These are phyloP conservation scores for Globisporangium cederbergense DNA, from an alignment of 352 stramenopile species.

Conservation along the genomic window DNA sequence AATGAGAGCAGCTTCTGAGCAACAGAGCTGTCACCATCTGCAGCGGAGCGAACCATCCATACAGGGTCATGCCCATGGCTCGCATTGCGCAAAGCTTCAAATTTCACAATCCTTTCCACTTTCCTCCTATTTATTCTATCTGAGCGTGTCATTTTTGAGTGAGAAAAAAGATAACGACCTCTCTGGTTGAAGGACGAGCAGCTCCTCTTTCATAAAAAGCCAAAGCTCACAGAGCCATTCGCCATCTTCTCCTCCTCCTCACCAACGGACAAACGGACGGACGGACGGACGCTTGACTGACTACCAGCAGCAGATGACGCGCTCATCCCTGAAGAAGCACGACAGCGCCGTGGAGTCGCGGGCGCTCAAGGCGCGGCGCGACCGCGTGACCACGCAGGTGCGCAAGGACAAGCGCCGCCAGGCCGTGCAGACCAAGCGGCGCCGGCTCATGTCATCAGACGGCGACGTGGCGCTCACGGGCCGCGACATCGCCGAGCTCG, in stretches of 20 bases:
- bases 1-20: not conserved
- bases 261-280: not conserved
- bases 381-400: constrained; percentile 62
- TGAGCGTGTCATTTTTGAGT: not conserved
- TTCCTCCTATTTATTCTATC: not conserved
- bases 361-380: constrained; percentile 54
- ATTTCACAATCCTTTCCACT: not conserved
- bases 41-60: too few relatives aligned
- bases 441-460: constrained; percentile 50
- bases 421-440: constrained; percentile 65
- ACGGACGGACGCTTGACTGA: not conserved
- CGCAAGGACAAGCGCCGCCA: constrained; percentile 71
- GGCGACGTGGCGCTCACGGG: constrained; percentile 42
- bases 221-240: not conserved
- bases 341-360: constrained; percentile 54
- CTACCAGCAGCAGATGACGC: constrained; percentile 28
- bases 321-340: constrained; percentile 80
- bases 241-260: constrained; percentile 1
- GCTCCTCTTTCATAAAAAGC: not conserved
- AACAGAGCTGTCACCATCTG: too few relatives aligned
- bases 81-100: too few relatives aligned
- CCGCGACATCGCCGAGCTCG: constrained; percentile 53
- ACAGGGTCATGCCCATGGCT: too few relatives aligned
- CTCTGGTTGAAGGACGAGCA: not conserved
- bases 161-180: not conserved